phyloP scores from a whole-genome alignment of 1,284 basidiomycete genomes.

The Tilletiaria anomala region DNA sequence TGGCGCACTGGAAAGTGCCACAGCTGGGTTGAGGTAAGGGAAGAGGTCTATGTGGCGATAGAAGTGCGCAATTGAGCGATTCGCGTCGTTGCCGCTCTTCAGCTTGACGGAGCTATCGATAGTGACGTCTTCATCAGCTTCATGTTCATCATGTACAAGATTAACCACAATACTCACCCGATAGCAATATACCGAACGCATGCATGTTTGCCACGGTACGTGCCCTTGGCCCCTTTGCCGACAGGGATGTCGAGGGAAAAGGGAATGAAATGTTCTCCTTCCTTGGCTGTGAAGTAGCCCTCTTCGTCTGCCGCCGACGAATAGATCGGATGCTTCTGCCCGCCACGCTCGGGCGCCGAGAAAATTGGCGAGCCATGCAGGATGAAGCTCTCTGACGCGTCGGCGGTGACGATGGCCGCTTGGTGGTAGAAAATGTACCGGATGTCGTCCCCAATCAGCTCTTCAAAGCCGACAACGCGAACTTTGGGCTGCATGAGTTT shows the following conservation, averaged over 20 bases:
- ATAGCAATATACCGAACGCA: constrained; percentile 72
- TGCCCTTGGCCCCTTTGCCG: constrained; percentile 59
- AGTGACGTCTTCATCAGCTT: no score
- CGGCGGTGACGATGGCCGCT: constrained; percentile 48
- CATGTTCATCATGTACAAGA: no score
- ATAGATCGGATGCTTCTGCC: constrained; percentile 44
- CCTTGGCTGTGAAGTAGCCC: constrained; percentile 49
- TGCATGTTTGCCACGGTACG: constrained; percentile 49
- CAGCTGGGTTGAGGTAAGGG: constrained; percentile 59
- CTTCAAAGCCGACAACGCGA: constrained; percentile 73
- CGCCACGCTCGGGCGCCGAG: constrained; percentile 42
- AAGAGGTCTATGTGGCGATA: constrained; percentile 72
- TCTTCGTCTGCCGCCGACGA: constrained; percentile 49
- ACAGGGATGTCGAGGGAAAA: constrained; percentile 64
- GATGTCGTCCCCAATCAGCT: constrained; percentile 49
- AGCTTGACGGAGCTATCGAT: constrained; percentile 58
- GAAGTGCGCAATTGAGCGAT: constrained; percentile 75
- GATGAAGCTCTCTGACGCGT: constrained; percentile 31
- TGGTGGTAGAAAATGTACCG: constrained; percentile 78
- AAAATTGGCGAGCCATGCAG: constrained; percentile 28
- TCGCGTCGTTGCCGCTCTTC: constrained; percentile 47
- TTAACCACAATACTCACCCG: constrained; percentile 45
- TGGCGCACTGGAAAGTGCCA: constrained; percentile 52
- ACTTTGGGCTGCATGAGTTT: constrained; percentile 65
- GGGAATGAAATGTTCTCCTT: constrained; percentile 57